Evolutionary conservation across 2,329 filamentous ascomycete species (phyloP), one percentile per base, ranked within the genome.

Genomic region (Tolypocladium tundrense): DNA sequence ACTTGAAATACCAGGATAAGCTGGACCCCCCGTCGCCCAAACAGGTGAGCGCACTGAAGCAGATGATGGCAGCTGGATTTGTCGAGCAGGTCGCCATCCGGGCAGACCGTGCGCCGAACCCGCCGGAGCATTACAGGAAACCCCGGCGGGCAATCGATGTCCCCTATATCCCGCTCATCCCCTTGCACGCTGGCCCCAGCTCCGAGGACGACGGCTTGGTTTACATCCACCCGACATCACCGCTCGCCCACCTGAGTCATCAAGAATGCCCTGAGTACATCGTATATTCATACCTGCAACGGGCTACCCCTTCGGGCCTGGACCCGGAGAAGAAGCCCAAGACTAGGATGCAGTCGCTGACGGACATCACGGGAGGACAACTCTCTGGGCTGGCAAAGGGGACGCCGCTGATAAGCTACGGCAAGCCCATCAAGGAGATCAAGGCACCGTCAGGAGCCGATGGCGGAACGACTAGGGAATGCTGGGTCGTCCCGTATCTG

Each of bases 21-120:
- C 76, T 88, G 3, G 76, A 80, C 53, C 77, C 79, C 0, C 85
- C 85, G 0, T 82, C 83, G 0, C 75, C 85, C 8, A 88, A 86
- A 63, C 87, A 91, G 67, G 77, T 95, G 35, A 86, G 86, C 53
- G 85, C 90, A 1, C 78, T 99, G 35, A 96, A 95, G 71, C 90
- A 97, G 69, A 95, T 97, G 75, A 86, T 90, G 27, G 90, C 93
- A 0, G 88, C 91, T 0, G 94, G 93, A 1, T 97, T 97, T 75
- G 85, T 97, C 67, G 94, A 99, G 72, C 89, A 97, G 64, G 83
- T 99, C 45, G 94, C 94, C 52, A 91, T 97, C 64, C 89, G 94
- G 60, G 90, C 90, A 4, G 93, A 99, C 71, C 77, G 91, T n/a
- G 81, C 90, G 0, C 90, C 91, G 0, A 81, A 80, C 14, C 88